Evolutionary conservation across 495 filamentous ascomycete species (phyloP), one percentile per base, ranked within the genome.

Genomic region (Aspergillus nidulans): DNA sequence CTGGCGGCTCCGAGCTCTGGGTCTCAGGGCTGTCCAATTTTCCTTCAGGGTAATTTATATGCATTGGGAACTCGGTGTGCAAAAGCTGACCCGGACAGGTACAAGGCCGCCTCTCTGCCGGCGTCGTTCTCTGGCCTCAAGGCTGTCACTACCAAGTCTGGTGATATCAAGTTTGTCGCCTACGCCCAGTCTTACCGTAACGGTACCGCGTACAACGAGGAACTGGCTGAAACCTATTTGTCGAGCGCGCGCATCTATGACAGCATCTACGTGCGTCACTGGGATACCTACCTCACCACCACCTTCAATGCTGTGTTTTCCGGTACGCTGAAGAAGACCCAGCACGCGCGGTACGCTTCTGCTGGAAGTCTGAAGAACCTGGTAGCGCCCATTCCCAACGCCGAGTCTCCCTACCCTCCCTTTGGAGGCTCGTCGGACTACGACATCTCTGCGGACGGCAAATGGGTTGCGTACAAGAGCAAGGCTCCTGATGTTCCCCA

Each of bases 241-340:
- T 83, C 85, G 12, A 77, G 79, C 12, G 89, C 79, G 6, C 81
- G 80, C 49, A 77, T 89, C 30, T 92, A 91, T 61, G 80, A 81
- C 46, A 79, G 77, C 52, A 77, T 89, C 41, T 91, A 89, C 63
- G 82, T 86, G 32, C 81, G 89, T 18, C 88, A 92, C 63, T 92
- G 89, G 89, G 87, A 92, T 58, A 67, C 67, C 19, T 91, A 85
- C 63, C 72, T 85, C 16, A 81, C 81, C 1, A 69, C 74, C 3
- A 49, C 68, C 21, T 71, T 74, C 44, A 74, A 78, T 49, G 70
- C 76, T 10, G 69, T 80, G 20, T 80, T 78, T 43, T 74, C 65
- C 0, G 76, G 76, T 15, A 65, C 62, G 4, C 57, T 80, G 19
- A 62, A 57, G 32, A 62, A 60, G 41, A 62, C 1, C 10, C 32